These are phyloP conservation scores for Penicillium olsonii DNA, from an alignment of 2,329 filamentous ascomycete genomes.

Conservation along the genomic window DNA sequence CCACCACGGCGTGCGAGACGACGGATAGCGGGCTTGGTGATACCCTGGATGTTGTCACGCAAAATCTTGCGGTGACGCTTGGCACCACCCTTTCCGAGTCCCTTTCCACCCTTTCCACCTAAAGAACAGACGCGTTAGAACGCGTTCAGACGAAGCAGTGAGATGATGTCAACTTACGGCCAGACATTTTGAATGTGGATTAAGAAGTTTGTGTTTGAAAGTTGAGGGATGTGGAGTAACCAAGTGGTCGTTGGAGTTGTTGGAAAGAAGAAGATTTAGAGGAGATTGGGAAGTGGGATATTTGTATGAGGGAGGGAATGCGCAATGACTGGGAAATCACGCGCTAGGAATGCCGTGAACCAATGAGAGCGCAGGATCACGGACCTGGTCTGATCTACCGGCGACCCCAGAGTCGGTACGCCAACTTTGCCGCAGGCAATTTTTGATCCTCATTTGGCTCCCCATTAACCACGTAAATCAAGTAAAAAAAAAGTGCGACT, in stretches of 20 bases:
- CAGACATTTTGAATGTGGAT: constrained; percentile 56
- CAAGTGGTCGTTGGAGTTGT: constrained; percentile 22
- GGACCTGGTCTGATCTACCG: constrained; percentile 30
- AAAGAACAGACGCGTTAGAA: constrained; percentile 50
- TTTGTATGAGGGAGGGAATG: constrained; percentile 40
- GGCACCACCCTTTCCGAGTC: constrained; percentile 95
- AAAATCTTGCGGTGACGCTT: constrained; percentile 99
- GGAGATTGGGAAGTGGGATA: constrained; percentile 36
- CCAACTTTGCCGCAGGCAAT: constrained; percentile 24
- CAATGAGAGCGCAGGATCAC: constrained; percentile 40
- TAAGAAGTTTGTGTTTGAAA: constrained; percentile 15
- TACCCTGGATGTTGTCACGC: constrained; percentile 99
- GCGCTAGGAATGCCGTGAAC: constrained; percentile 33
- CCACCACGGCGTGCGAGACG: constrained; percentile 98
- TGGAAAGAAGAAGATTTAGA: constrained; percentile 24
- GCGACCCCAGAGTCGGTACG: constrained; percentile 23
- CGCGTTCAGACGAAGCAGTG: constrained; percentile 10
- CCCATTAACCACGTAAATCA: constrained; percentile 19
- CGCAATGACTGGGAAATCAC: constrained; percentile 39
- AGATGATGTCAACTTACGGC: constrained; percentile 52
- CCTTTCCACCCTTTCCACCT: constrained; percentile 97
- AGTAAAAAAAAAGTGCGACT: constrained; percentile 9
- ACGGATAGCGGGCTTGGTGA: constrained; percentile 97
- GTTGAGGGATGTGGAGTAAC: constrained; percentile 26
- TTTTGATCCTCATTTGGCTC: constrained; percentile 29